Percentiles rank a stretch among this genome's conserved stretches.
phyloP scores from a whole-genome alignment of 306 rosid genomes.

The Dalbergia oliveri region DNA sequence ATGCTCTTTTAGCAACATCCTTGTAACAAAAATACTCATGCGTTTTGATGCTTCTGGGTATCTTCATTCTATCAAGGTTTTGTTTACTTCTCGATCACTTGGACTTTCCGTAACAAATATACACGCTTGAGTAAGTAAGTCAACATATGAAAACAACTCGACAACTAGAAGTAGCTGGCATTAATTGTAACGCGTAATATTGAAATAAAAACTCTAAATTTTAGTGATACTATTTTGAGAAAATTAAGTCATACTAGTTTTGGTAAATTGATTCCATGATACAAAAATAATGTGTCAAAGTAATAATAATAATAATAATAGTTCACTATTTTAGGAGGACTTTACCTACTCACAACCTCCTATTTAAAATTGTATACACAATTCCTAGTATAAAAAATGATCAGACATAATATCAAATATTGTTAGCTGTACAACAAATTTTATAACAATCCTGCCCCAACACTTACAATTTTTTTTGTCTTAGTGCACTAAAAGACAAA shows the following conservation, averaged over 20 bases:
- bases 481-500: no score
- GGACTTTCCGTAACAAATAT: not conserved
- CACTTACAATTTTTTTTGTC: no score
- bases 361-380: no score
- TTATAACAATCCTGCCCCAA: no score
- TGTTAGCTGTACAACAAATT: no score
- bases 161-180: not conserved
- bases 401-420: no score
- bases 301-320: not conserved
- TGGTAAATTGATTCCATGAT: slow-evolving; percentile 1
- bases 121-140: not conserved
- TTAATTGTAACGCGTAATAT: not conserved
- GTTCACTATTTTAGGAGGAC: no score
- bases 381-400: no score
- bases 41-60: not conserved
- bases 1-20: not conserved
- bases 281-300: not conserved
- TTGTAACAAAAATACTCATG: not conserved
- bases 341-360: no score
- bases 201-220: not conserved
- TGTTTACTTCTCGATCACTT: not conserved
- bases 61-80: not conserved
- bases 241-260: not conserved
- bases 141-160: not conserved
- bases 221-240: not conserved